Percentiles rank a stretch among this genome's conserved stretches.
phyloP scores from a whole-genome alignment of 2,329 filamentous ascomycete genomes.

The Curvularia sp. region DNA sequence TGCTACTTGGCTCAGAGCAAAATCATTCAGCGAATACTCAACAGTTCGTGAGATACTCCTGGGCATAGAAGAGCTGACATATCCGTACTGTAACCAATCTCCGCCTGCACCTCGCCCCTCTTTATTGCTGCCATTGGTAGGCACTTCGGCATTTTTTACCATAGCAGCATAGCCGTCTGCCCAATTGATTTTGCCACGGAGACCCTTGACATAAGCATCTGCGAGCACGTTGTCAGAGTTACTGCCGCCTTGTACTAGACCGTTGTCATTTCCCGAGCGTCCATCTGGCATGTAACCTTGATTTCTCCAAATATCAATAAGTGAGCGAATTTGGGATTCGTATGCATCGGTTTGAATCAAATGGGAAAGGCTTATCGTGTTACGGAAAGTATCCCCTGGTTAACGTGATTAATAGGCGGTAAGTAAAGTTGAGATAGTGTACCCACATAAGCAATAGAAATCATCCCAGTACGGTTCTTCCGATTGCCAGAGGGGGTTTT shows the following conservation, averaged over 20 bases:
- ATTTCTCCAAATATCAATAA: conserved; percentile 71
- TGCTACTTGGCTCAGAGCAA: conserved; percentile 48
- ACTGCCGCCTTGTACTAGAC: conserved; percentile 71
- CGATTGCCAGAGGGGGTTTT: conserved; percentile 71
- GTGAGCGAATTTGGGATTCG: conserved; percentile 68
- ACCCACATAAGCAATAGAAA: conserved; percentile 67
- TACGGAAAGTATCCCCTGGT: conserved; percentile 67
- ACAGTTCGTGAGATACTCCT: conserved; percentile 47
- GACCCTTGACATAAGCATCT: conserved; percentile 73
- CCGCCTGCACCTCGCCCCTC: conserved; percentile 72
- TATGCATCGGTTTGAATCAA: conserved; percentile 69
- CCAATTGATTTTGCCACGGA: conserved; percentile 70
- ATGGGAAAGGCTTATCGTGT: conserved; percentile 63
- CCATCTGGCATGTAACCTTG: conserved; percentile 70
- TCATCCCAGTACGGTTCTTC: conserved; percentile 74
- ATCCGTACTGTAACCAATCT: conserved; percentile 70
- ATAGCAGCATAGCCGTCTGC: conserved; percentile 72
- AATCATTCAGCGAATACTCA: conserved; percentile 52
- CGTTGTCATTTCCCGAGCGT: conserved; percentile 71
- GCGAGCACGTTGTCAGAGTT: conserved; percentile 75
- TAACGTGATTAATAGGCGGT: conserved; percentile 56
- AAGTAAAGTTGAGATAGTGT: conserved; percentile 38
- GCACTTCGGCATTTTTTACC: conserved; percentile 70
- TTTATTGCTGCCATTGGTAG: conserved; percentile 64
- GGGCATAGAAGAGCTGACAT: conserved; percentile 54